A percentile compares a stretch with the other conserved stretches of the same genome.
Evolutionary conservation across 2,329 filamentous ascomycete species (phyloP).

Genomic region (Fusarium poae): DNA sequence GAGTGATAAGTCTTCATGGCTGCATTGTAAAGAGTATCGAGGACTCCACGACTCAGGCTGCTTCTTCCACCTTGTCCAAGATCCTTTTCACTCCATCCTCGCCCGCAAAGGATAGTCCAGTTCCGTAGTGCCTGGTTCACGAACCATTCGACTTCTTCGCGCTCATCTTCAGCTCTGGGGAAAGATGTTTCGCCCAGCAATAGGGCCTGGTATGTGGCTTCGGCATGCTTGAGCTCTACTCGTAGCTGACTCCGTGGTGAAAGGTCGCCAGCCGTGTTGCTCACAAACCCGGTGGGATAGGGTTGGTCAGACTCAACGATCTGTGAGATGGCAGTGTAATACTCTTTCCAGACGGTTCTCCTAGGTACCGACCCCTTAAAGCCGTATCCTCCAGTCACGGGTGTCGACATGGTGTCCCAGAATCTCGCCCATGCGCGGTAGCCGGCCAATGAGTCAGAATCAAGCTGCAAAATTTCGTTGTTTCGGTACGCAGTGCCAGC

Average conservation of each 20-base stretch:
- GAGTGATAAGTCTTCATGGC: conserved; percentile 97
- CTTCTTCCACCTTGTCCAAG: conserved; percentile 85
- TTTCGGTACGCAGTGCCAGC: conserved; percentile 70
- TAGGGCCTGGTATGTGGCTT: conserved; percentile 82
- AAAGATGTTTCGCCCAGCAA: conserved; percentile 85
- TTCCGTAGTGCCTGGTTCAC: conserved; percentile 84
- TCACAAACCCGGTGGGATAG: conserved; percentile 65
- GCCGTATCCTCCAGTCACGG: conserved; percentile 67
- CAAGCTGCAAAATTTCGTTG: conserved; percentile 63
- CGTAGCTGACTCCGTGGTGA: conserved; percentile 74
- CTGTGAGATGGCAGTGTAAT: conserved; percentile 83
- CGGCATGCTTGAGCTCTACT: conserved; percentile 82
- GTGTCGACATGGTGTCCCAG: conserved; percentile 68
- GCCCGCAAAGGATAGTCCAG: conserved; percentile 85
- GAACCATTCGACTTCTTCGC: conserved; percentile 85
- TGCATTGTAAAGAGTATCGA: conserved; percentile 90
- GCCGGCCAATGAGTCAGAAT: conserved; percentile 66
- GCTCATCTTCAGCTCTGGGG: conserved; percentile 83
- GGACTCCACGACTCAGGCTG: conserved; percentile 78
- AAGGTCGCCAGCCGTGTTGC: conserved; percentile 59
- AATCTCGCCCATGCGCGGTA: conserved; percentile 78
- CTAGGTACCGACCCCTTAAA: conserved; percentile 71
- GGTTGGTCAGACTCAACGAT: conserved; percentile 76
- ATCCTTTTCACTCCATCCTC: conserved; percentile 83
- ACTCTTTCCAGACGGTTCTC: conserved; percentile 83